Evolutionary conservation across 768 basidiomycete species (phyloP).

Genomic region (Xanthoconium stramineum): DNA sequence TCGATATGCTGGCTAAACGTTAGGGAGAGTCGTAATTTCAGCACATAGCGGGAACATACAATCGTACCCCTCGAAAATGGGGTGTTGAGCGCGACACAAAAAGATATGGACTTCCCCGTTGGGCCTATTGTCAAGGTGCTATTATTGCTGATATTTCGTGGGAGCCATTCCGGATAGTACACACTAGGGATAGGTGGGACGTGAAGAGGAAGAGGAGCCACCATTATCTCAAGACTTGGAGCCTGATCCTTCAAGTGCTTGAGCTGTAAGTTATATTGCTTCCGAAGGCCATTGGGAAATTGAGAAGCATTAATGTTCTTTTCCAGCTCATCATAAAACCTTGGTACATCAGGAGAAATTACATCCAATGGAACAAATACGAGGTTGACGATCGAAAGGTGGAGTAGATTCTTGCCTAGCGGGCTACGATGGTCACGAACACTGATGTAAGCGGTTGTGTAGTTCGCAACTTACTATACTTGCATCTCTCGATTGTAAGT

Average conservation of each 20-base stretch:
- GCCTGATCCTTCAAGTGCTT: background rate
- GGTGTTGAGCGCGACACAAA: background rate
- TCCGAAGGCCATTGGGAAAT: background rate
- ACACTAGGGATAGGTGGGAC: background rate
- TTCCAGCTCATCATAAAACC: background rate
- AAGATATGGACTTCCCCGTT: background rate
- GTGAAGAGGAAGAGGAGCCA: background rate
- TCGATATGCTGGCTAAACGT: background rate
- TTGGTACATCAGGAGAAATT: background rate
- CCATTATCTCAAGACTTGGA: background rate
- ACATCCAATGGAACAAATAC: background rate
- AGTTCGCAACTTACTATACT: background rate
- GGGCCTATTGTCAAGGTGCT: background rate
- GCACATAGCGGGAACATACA: background rate
- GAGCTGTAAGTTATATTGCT: conserved; percentile 4
- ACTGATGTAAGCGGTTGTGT: no score
- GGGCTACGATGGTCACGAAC: background rate
- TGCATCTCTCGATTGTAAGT: background rate
- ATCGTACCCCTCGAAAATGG: conserved; percentile 2
- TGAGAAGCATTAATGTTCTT: background rate
- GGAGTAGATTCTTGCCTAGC: background rate
- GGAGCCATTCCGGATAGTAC: background rate
- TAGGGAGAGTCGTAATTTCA: background rate
- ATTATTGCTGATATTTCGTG: background rate
- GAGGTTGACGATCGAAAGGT: background rate